Conservation (phyloP, 352 stramenopile species). For the Globisporangium irregulare region DNA sequence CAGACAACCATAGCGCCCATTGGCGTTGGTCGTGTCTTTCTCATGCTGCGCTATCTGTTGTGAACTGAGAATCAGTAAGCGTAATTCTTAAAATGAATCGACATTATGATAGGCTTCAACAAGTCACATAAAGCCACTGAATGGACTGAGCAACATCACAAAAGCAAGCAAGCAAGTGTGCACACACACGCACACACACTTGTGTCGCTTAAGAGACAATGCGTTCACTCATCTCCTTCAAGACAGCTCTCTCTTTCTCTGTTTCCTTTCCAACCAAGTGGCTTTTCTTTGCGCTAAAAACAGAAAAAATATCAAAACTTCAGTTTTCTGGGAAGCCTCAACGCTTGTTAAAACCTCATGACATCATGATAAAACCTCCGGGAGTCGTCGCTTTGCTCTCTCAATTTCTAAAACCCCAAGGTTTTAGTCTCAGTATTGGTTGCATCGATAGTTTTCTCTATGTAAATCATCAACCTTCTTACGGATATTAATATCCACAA, state of each 20-base stretch:
- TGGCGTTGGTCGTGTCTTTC: background rate
- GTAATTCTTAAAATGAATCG: too few species aligned
- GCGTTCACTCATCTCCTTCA: background rate
- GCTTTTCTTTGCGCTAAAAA: background rate
- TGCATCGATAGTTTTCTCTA: too few species aligned
- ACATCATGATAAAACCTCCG: slow-evolving; percentile 7
- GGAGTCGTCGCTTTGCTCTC: background rate
- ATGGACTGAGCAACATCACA: background rate
- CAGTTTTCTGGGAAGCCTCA: slow-evolving; percentile 1
- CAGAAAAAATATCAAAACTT: slow-evolving; percentile 14
- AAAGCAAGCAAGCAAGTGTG: background rate
- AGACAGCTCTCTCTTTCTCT: background rate
- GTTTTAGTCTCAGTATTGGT: background rate
- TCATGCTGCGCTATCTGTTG: background rate
- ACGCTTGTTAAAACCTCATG: background rate
- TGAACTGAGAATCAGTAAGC: too few species aligned
- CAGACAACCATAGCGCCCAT: background rate
- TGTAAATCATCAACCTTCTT: too few species aligned
- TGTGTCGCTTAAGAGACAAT: background rate
- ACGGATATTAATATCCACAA: too few species aligned
- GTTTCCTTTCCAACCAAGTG: background rate
- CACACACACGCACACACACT: background rate
- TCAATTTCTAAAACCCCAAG: background rate
- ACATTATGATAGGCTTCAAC: background rate
- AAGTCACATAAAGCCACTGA: too few species aligned